phyloP scores from a whole-genome alignment of 352 stramenopile genomes.

The Globisporangium iwayamae region DNA sequence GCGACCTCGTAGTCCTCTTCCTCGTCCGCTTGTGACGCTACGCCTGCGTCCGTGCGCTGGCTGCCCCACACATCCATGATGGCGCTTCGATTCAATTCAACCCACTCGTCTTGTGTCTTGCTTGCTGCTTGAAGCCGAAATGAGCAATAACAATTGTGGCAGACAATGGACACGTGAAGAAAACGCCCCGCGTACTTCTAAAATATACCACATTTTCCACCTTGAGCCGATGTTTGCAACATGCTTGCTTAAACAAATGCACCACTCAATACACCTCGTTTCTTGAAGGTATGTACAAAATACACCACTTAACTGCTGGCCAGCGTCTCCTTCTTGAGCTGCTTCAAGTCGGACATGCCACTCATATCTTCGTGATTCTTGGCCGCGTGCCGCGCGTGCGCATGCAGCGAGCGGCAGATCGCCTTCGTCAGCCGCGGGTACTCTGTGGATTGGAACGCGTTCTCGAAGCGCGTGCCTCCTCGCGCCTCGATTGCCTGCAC shows the following conservation, averaged over 20 bases:
- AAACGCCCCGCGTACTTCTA: not conserved
- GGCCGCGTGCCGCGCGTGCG: constrained; percentile 5
- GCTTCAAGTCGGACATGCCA: not conserved
- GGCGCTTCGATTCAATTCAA: constrained; percentile 11
- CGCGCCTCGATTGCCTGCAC: constrained; percentile 23
- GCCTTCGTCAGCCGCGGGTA: constrained; percentile 51
- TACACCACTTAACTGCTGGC: not conserved
- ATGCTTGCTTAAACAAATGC: not conserved
- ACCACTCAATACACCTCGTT: not conserved
- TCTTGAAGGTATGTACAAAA: not conserved
- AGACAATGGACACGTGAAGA: not conserved
- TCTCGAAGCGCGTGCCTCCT: constrained; percentile 40
- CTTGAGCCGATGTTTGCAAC: not conserved
- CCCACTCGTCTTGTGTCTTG: not conserved
- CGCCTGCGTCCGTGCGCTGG: not conserved
- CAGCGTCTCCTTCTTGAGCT: not conserved
- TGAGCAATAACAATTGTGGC: not conserved
- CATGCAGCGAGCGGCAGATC: constrained; percentile 32
- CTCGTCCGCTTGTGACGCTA: constrained; percentile 20
- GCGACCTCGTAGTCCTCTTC: constrained; percentile 62
- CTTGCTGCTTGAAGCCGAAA: constrained; percentile 1
- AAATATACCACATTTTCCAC: not conserved
- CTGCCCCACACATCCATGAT: constrained; percentile 48
- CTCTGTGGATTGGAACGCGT: constrained; percentile 36
- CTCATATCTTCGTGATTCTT: constrained; percentile 6